Percentiles rank a stretch among this genome's conserved stretches.
Conservation (phyloP, 2,329 filamentous ascomycete species). For the Calonectria naviculata region DNA sequence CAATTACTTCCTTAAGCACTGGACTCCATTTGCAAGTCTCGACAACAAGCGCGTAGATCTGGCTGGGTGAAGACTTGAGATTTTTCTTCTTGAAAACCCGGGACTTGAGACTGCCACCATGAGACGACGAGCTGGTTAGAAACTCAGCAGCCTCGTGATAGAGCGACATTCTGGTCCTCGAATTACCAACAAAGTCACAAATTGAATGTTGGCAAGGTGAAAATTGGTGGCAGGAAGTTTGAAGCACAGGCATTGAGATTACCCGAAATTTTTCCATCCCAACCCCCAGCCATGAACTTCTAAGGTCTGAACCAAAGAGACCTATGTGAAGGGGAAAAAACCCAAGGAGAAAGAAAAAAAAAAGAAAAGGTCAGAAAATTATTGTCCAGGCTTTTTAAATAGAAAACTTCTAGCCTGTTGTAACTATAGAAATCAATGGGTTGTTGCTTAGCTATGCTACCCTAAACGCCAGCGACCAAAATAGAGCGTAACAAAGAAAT, state of each 20-base stretch:
- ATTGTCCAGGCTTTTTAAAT: too few species aligned
- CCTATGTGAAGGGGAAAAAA: too few species aligned
- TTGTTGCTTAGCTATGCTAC: too few species aligned
- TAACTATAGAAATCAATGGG: too few species aligned
- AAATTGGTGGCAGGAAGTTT: slow-evolving; percentile 24
- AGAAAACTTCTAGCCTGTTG: too few species aligned
- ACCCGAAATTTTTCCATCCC: slow-evolving; percentile 30
- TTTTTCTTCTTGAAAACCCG: slow-evolving; percentile 81
- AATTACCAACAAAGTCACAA: background rate
- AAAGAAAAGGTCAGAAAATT: too few species aligned
- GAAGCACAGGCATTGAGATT: slow-evolving; percentile 12
- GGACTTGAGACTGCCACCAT: slow-evolving; percentile 87
- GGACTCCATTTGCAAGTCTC: slow-evolving; percentile 93
- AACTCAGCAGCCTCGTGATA: slow-evolving; percentile 91
- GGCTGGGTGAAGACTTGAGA: slow-evolving; percentile 81
- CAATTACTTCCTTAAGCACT: slow-evolving; percentile 89
- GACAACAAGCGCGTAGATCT: slow-evolving; percentile 87
- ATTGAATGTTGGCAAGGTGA: slow-evolving; percentile 22
- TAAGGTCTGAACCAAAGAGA: too few species aligned
- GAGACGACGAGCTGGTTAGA: slow-evolving; percentile 63
- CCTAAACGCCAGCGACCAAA: too few species aligned
- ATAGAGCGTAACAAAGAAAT: too few species aligned
- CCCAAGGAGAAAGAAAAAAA: too few species aligned
- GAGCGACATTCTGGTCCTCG: slow-evolving; percentile 78
- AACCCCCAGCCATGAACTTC: background rate